Evolutionary conservation across 2,329 filamentous ascomycete genomes (phyloP), one percentile per base, ranked within the genome.

Genomic region (Aspergillus uvarum): DNA sequence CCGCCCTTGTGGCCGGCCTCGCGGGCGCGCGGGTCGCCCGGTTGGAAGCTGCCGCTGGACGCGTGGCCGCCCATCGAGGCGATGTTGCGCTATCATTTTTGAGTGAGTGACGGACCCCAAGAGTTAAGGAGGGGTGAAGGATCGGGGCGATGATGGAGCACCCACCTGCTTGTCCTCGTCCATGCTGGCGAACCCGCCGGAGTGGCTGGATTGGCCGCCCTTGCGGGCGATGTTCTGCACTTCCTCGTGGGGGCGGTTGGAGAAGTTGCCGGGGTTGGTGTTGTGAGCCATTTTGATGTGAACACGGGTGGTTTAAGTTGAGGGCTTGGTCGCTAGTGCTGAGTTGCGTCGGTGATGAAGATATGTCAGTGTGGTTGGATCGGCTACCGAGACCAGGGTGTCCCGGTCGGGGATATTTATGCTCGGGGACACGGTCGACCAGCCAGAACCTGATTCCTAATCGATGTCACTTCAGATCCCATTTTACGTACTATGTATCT

Each of bases 1-100:
- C 83, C 83, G 3, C 83, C 83, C 73, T 85, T 85, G 32, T 76
- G 74, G 2, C 83, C 83, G 19, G 83, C 83, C 69, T 85, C 83
- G 51, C 74, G 78, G 2, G 83, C 82, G 61, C 76, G 79, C 69
- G 83, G 79, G 51, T 79, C 82, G 6, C 83, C 81, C 0, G 78
- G 77, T 66, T 85, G 80, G 56, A 86, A 86, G 3, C 79, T 83
- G 4, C 84, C 83, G 38, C 77, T 76, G 0, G 82, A 85, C 0
- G 81, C 79, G 54, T 84, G 74, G 4, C 82, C 83, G 10, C 84
- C 84, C 69, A 78, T 75, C 11, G 83, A 85, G 1, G 84, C 83
- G 60, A 86, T 85, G 1, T 85, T 78, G 21, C 76, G 74, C 83
- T 84, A 50, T 7, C 19, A 51, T 58, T 16, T 4, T 16, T 12